These are phyloP conservation scores for Amphichorda felina DNA, from an alignment of 2,329 filamentous ascomycete genomes.

Conservation along the genomic window DNA sequence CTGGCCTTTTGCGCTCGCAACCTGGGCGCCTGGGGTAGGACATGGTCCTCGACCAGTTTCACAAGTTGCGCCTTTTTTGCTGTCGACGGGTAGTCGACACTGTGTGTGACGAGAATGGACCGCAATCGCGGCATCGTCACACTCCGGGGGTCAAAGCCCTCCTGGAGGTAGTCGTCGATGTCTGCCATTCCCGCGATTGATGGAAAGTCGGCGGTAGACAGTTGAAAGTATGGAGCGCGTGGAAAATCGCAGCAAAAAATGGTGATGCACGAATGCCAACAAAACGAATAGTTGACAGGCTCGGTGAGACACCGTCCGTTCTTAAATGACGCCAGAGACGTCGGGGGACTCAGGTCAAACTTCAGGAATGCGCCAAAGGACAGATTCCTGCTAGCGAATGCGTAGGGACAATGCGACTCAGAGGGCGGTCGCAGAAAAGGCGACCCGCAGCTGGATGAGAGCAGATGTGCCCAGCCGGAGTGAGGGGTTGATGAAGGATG, in stretches of 20 bases:
- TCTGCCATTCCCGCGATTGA: constrained; percentile 43
- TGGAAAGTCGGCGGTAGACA: background rate
- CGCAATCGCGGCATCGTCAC: constrained; percentile 83
- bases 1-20: constrained; percentile 63
- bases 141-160: constrained; percentile 71
- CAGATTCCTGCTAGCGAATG: background rate
- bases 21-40: constrained; percentile 67
- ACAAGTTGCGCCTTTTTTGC: constrained; percentile 89
- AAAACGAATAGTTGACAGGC: no score
- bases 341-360: background rate
- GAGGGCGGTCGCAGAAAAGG: constrained; percentile 4
- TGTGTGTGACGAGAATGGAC: constrained; percentile 82
- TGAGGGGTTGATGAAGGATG: background rate
- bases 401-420: background rate
- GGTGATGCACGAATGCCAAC: no score
- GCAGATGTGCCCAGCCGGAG: background rate
- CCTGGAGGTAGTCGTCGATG: constrained; percentile 73
- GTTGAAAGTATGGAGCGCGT: background rate
- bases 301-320: no score
- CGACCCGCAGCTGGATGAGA: background rate
- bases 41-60: constrained; percentile 67
- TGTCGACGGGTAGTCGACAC: constrained; percentile 72
- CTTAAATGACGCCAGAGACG: no score
- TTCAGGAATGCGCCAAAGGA: background rate
- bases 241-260: no score